Evolutionary conservation across 306 rosid species (phyloP).

Genomic region (Myrica gale): DNA sequence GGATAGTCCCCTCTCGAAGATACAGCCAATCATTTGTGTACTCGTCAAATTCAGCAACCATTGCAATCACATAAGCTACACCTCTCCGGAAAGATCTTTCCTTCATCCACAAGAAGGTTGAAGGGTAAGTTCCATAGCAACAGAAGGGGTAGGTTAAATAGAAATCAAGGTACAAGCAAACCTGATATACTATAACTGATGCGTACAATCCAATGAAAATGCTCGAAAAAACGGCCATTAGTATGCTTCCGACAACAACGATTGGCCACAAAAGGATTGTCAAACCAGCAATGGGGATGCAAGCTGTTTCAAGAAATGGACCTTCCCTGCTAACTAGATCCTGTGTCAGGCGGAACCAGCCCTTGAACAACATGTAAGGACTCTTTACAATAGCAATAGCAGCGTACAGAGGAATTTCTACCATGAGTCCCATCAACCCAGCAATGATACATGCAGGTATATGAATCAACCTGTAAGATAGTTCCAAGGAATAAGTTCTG

Average conservation of each 20-base stretch:
- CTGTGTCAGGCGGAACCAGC: constrained; percentile 69
- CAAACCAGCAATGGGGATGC: constrained; percentile 87
- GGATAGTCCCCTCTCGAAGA: constrained; percentile 73
- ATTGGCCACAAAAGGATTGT: constrained; percentile 83
- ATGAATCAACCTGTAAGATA: constrained; percentile 65
- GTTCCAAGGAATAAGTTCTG: constrained; percentile 13
- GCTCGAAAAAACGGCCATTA: constrained; percentile 61
- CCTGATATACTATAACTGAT: constrained; percentile 74
- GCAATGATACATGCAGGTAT: constrained; percentile 62
- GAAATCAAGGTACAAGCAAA: constrained; percentile 27
- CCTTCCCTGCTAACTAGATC: constrained; percentile 84
- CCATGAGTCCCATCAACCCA: constrained; percentile 57
- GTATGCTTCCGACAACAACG: constrained; percentile 64
- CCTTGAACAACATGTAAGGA: constrained; percentile 69
- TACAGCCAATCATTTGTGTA: constrained; percentile 88
- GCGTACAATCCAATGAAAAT: constrained; percentile 73
- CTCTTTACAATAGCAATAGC: constrained; percentile 71
- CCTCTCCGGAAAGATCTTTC: constrained; percentile 81
- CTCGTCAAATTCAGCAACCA: constrained; percentile 91
- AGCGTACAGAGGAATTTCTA: constrained; percentile 66
- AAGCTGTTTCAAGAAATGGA: constrained; percentile 85
- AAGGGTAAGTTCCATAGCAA: constrained; percentile 20
- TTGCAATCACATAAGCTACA: constrained; percentile 68
- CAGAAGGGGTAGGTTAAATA: constrained; percentile 5
- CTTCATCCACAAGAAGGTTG: constrained; percentile 40